Conservation (phyloP, 164 flowering plant genomes). For the Dillenia turbinata region DNA sequence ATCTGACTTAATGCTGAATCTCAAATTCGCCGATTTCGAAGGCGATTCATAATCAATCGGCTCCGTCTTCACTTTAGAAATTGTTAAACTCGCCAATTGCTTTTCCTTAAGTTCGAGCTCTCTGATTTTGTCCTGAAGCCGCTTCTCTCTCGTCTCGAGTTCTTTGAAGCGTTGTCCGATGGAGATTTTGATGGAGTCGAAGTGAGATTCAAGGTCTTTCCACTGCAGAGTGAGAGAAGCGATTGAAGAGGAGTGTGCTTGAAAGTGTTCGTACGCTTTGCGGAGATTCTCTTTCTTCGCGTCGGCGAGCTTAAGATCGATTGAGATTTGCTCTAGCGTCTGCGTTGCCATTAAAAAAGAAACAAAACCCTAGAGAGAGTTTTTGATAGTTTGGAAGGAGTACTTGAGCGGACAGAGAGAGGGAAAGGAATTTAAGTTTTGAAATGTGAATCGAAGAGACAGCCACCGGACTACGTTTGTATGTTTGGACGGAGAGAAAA, state of each 20-base stretch:
- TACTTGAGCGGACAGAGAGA: too few relatives aligned
- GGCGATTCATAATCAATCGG: background rate
- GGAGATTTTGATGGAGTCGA: background rate
- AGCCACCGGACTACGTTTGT: too few relatives aligned
- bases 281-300: slow-evolving; percentile 6
- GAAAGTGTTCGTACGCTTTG: slow-evolving; percentile 2
- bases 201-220: slow-evolving; percentile 2
- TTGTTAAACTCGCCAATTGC: background rate
- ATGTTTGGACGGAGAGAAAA: too few relatives aligned
- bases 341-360: too few relatives aligned
- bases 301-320: too few relatives aligned
- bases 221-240: slow-evolving; percentile 1
- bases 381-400: too few relatives aligned
- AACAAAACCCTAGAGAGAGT: too few relatives aligned
- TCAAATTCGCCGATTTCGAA: background rate
- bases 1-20: background rate
- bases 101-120: background rate
- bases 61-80: background rate
- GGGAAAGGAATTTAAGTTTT: too few relatives aligned
- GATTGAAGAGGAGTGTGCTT: too few relatives aligned
- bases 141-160: background rate
- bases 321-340: too few relatives aligned
- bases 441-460: too few relatives aligned
- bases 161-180: slow-evolving; percentile 1
- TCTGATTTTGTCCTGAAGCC: background rate